Base-by-base conservation (phyloP, 306 rosid genomes). In the Cyamopsis tetragonoloba region DNA sequence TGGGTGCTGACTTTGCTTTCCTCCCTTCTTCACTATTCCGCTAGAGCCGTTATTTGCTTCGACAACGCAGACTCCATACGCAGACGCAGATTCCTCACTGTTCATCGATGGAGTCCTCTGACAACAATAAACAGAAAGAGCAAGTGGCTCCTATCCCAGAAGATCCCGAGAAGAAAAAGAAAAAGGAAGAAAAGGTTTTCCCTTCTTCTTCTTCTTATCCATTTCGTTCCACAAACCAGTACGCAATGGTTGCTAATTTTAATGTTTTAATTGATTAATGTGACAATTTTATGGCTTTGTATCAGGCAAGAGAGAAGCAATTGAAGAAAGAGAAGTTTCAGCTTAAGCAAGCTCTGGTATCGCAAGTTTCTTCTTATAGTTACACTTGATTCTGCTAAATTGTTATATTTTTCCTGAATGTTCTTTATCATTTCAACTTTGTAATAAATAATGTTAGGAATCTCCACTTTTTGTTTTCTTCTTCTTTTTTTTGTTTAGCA, bases 141-240 rank as follows among this genome's bases (percentile, higher is more conserved):
- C 80, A 82, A 65, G 35, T 82, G 42, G 49, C 69, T 17, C 31
- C 67, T 15, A 2, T 34, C 2, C 56, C 58, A 17, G 93, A 89
- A 70, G 98, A 92, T 72, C 98, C 91, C 0, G 98, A 92, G 80
- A 90, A 83, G 85, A 93, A 90, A 62, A 93, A 83, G 86, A 93
- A 90, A 71, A 93, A 93, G 78, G 92, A 90, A 38, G 97, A 90
- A 62, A 93, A 93, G 99, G 97, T 86, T 28, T 3, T 23, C 1
- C 57, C 4, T 1, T 35, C 37, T 4, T 8, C 50, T 30, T 26
- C 55, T 3, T 39, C 31, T 19, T 5, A 4, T 56, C 9, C 4
- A 5, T 12, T 3, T 68, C 5, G 6, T 5, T 31, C 23, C 34
- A 7, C 6, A 0, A 44, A n/a, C 38, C 26, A 8, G 48, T 12